A percentile compares a stretch with the other conserved stretches of the same genome.
Conservation (phyloP, 2,329 filamentous ascomycete species). For the Ophiocordyceps camponoti-floridani region DNA sequence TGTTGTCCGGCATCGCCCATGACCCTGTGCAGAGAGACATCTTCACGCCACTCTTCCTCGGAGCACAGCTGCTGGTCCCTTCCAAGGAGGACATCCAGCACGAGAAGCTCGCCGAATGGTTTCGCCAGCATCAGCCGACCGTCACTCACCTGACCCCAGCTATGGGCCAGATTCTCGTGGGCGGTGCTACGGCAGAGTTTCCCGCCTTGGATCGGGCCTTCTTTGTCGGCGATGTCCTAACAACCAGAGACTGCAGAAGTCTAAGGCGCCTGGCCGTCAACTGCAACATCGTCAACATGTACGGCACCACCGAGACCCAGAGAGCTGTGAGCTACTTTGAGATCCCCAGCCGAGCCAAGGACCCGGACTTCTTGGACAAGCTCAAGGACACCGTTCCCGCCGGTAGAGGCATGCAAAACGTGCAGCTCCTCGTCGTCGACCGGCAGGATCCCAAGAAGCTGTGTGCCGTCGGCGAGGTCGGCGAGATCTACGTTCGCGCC, state of each 20-base stretch:
- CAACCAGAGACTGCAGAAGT: constrained; percentile 61
- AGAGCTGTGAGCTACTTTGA: constrained; percentile 70
- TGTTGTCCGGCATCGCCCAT: constrained; percentile 72
- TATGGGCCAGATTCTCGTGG: constrained; percentile 91
- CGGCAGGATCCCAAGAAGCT: constrained; percentile 46
- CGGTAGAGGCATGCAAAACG: constrained; percentile 72
- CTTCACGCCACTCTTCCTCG: constrained; percentile 78
- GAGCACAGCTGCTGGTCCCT: constrained; percentile 62
- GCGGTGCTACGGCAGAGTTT: constrained; percentile 61
- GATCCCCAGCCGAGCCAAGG: constrained; percentile 45
- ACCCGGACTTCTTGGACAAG: constrained; percentile 31
- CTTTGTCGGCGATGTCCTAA: constrained; percentile 83
- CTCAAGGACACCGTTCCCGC: constrained; percentile 58
- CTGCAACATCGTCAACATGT: constrained; percentile 66
- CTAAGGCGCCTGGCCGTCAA: constrained; percentile 64
- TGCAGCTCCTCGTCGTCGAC: constrained; percentile 74
- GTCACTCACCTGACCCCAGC: constrained; percentile 85
- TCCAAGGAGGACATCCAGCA: constrained; percentile 71
- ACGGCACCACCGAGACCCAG: constrained; percentile 74
- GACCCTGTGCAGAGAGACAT: constrained; percentile 56
- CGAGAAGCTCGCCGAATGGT: constrained; percentile 76
- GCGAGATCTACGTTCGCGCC: constrained; percentile 70
- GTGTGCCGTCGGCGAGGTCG: constrained; percentile 65
- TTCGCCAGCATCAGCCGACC: constrained; percentile 54
- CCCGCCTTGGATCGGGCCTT: constrained; percentile 62